Conservation (phyloP, 164 flowering plant species). For the Cinnamomum chago region DNA sequence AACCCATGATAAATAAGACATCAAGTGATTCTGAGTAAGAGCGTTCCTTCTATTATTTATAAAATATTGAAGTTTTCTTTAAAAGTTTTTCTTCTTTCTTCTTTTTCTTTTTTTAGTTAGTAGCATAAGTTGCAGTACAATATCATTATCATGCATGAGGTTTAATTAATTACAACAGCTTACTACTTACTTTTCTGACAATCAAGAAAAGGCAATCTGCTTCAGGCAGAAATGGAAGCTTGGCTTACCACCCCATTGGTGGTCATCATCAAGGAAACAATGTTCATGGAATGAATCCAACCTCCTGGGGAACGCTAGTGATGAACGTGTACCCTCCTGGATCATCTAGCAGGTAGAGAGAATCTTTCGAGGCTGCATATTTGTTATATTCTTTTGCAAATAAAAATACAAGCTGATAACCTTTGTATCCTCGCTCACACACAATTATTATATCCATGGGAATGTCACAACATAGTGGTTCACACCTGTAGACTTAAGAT, state of each 20-base stretch:
- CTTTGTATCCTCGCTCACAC: too few species aligned
- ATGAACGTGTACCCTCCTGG: slow-evolving; percentile 80
- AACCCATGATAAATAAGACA: slow-evolving; percentile 29
- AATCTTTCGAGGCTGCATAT: not conserved
- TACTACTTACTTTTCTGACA: slow-evolving; percentile 29
- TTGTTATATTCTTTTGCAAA: not conserved
- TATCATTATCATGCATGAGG: not conserved
- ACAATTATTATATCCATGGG: too few species aligned
- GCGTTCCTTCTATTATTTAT: not conserved
- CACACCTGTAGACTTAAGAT: too few species aligned
- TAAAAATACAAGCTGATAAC: too few species aligned
- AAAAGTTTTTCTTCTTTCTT: not conserved
- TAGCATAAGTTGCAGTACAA: not conserved
- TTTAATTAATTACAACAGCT: slow-evolving; percentile 2
- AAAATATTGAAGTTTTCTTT: not conserved
- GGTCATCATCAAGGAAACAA: slow-evolving; percentile 40
- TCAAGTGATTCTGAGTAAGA: slow-evolving; percentile 62
- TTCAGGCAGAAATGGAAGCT: slow-evolving; percentile 64
- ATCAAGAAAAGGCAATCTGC: slow-evolving; percentile 95
- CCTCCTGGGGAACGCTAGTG: slow-evolving; percentile 77
- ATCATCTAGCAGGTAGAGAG: slow-evolving; percentile 57
- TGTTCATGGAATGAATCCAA: slow-evolving; percentile 28
- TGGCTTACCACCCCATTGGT: slow-evolving; percentile 43
- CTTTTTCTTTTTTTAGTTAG: not conserved
- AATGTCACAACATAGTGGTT: too few species aligned